Evolutionary conservation across 192 early-diverging fungal species (phyloP), one percentile per base, ranked within the genome.

Genomic region (Umbelopsis isabellina): DNA sequence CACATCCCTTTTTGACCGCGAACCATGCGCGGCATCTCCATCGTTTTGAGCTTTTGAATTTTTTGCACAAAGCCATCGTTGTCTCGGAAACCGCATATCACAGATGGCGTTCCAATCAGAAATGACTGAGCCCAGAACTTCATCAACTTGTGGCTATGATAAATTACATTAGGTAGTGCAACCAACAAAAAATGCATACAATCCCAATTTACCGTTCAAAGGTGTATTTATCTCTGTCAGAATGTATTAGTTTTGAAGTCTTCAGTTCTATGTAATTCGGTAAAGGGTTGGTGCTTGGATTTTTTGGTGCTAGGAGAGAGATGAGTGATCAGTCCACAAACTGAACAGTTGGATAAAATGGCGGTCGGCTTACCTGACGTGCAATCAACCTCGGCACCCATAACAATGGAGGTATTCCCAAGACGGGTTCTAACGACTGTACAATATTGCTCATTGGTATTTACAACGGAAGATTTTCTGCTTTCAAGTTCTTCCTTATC

Each of bases 361-460:
- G 12, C 4, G 6, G 9, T 15, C 27, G 53, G 3, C 23, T 77
- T 83, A 81, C 87, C 82, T 46, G 80, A 76, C 21, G 87, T 75
- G 79, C 97, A 98, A 75, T 98, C 95, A 22, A 98, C 91, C 70
- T 98, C 97, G 11, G 93, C 97, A 2, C 94, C 97, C 73, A 96
- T 88, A 20, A 98, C 81, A 8, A 97, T 66, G 35, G 81, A 79
- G 67, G 88, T 82, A 2, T 65, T 66, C 0, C 93, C 93, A 2
- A 99, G 75, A 58, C 79, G 85, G 3, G 95, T 94, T 65, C 86
- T 86, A 12, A 94, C 90, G 22, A 99, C 90, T 6, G 91, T 87
- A 74, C 95, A 96, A 79, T 92, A 99, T 82, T 99, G 96, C 6
- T 86, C 67, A 69, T 95, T 91, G 7, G 91, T 95, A 68, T 97